Base-by-base conservation (phyloP, 768 basidiomycete species). In the Mrakia frigida region DNA sequence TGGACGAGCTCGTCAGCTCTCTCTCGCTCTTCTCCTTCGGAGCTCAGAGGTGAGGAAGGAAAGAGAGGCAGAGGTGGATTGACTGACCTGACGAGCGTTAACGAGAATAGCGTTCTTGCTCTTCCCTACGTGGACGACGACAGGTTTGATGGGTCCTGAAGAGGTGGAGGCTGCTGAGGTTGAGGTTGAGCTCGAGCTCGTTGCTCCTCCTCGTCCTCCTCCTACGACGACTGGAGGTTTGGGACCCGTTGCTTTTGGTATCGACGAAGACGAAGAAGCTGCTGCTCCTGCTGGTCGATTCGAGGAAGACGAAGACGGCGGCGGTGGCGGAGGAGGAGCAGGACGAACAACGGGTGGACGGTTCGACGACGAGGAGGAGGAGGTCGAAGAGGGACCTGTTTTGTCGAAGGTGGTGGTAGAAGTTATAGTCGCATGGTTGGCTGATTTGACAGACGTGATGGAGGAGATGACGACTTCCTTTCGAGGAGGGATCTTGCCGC, bases 81-180 rank as follows among this genome's bases (percentile, higher is more conserved):
- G 1, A 74, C 81, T 67, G 39, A 83, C 82, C 79, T 83, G 82
- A 5, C 82, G 80, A 50, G 81, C 80, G 46, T 78, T 81, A 46
- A 81, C 81, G n/a, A 83, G 75, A 56, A 83, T 83, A 23, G 81
- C 80, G 65, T 81, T 81, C 79, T 83, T 79, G 52, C 67, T 33
- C 25, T 53, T 63, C 3, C 46, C 46, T 1, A 39, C 33, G 7
- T 72, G 70, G 5, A 68, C 50, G 18, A 63, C 60, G 50, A 53
- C 65, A 3, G 74, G 50, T 28, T 53, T 56, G 31, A 14, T 21
- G 14, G 43, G 39, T 63, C 39, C 16, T 28, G 72, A 18, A 41
- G n/a, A n/a, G n/a, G 35, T 21, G 1, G 72, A 23, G 11, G 60
- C 28, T 11, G 72, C 2, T 2, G 69, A 46, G n/a, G 43, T 31